Evolutionary conservation across 2,329 filamentous ascomycete genomes (phyloP), one percentile per base, ranked within the genome.

Genomic region (Dryadomyces quercivorus): DNA sequence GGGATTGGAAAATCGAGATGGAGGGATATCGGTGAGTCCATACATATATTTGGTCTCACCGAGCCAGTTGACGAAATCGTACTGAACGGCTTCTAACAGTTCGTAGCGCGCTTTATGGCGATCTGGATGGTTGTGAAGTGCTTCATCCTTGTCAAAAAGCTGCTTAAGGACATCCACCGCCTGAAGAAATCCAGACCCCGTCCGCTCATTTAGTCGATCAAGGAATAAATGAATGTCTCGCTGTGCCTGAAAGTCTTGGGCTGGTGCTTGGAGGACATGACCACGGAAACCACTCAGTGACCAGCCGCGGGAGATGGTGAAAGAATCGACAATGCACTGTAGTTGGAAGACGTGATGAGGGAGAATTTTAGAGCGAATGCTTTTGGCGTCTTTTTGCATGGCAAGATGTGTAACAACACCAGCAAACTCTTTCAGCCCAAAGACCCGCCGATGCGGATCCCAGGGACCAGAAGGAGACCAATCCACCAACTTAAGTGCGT

Each of bases 341-440:
- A 78, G 63, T 42, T 76, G 68, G 55, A 78, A 76, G 1, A 78
- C 70, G 56, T 72, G 69, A 38, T 73, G 70, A 0, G 74, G 73
- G 0, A 71, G 62, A 16, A 78, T 75, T 38, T 60, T 70, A 0
- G 61, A 54, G 7, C 66, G 63, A 42, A 76, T 55, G 54, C 72
- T 61, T 0, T 66, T 66, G 0, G 64, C 67, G 0, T 63, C 64
- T 53, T 72, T 73, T 56, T 74, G 68, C 68, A 74, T 72, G 0
- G 72, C 72, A 13, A 77, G 63, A n/a, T 61, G 52, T 0, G 71
- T 75, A 46, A 78, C 62, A 0, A 64, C 62, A 3, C 66, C 66
- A 6, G 73, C 72, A 59, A 78, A 77, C 15, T 74, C 69, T 10
- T 68, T 68, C 1, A 76, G 55, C 0, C 74, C 74, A 52, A 67